These are phyloP conservation scores for Gracilaria gracilis DNA, from an alignment of 23 red algal species.

Conservation along the genomic window DNA sequence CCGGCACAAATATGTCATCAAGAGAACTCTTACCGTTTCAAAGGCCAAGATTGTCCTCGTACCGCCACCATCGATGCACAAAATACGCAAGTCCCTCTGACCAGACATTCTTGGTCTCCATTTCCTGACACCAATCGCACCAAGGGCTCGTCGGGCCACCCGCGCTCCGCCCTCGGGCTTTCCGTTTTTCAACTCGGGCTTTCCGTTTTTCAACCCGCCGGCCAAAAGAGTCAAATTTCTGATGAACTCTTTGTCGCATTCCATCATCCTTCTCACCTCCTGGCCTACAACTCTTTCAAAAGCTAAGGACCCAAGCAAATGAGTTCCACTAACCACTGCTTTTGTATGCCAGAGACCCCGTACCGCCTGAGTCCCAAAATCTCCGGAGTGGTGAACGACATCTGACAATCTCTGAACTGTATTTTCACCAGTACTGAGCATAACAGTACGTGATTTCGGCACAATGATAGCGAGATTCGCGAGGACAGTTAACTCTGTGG, in stretches of 20 bases:
- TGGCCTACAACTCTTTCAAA: conserved; percentile 46
- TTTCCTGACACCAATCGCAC: conserved; percentile 85
- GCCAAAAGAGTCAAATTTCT: conserved; percentile 70
- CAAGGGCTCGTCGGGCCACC: conserved; percentile 77
- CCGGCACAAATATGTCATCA: not conserved
- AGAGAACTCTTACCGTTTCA: conserved; percentile 70
- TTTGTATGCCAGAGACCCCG: conserved; percentile 52
- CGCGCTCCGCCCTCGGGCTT: conserved; percentile 84
- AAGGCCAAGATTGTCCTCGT: conserved; percentile 95
- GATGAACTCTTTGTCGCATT: conserved; percentile 62
- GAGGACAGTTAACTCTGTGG: conserved; percentile 65
- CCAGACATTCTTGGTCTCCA: conserved; percentile 93
- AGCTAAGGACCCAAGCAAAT: conserved; percentile 81
- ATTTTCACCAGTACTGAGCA: conserved; percentile 46
- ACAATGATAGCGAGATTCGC: conserved; percentile 70
- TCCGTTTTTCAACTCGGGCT: no score
- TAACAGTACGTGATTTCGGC: conserved; percentile 32
- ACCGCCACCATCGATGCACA: conserved; percentile 95
- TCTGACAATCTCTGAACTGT: conserved; percentile 22
- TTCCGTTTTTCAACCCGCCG: conserved; percentile 78
- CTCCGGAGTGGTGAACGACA: conserved; percentile 34
- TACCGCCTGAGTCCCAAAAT: conserved; percentile 31
- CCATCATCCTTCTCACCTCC: conserved; percentile 43
- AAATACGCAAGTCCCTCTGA: conserved; percentile 88
- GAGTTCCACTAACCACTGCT: conserved; percentile 68